Conservation (phyloP, 2,329 filamentous ascomycete genomes). For the Gyromitra esculenta region DNA sequence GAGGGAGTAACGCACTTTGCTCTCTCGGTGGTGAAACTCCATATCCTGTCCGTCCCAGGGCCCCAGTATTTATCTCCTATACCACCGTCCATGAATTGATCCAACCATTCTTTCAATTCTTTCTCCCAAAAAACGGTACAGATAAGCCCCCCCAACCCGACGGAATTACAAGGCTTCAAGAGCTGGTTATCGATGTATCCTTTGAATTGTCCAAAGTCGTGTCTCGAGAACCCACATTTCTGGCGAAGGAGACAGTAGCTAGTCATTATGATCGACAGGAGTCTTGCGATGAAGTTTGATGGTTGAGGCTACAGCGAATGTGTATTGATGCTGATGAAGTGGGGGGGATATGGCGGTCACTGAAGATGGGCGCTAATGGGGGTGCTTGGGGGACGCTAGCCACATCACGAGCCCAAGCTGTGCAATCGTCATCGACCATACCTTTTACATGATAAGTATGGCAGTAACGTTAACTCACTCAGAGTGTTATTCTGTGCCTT, state of each 20-base stretch:
- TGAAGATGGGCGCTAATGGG: not conserved
- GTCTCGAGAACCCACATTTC: not conserved
- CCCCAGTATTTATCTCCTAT: conserved; percentile 3
- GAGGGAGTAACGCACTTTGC: not conserved
- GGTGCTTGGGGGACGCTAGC: too few relatives aligned
- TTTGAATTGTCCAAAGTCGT: not conserved
- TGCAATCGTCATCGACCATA: too few relatives aligned
- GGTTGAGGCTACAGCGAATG: too few relatives aligned
- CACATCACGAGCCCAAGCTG: too few relatives aligned
- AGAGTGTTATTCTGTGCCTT: too few relatives aligned
- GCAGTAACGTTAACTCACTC: too few relatives aligned
- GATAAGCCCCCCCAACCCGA: not conserved
- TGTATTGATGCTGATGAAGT: too few relatives aligned
- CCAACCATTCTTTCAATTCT: not conserved
- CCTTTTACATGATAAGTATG: too few relatives aligned
- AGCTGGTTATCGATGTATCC: not conserved
- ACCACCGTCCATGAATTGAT: not conserved
- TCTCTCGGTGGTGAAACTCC: not conserved
- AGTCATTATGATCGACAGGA: not conserved
- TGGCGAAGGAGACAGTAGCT: not conserved
- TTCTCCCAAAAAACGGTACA: not conserved
- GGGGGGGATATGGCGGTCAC: not conserved
- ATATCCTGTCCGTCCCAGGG: not conserved
- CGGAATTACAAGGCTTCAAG: not conserved
- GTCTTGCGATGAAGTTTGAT: not conserved